Evolutionary conservation across 148 eudicot species (phyloP).

Genomic region (Cornus florida): DNA sequence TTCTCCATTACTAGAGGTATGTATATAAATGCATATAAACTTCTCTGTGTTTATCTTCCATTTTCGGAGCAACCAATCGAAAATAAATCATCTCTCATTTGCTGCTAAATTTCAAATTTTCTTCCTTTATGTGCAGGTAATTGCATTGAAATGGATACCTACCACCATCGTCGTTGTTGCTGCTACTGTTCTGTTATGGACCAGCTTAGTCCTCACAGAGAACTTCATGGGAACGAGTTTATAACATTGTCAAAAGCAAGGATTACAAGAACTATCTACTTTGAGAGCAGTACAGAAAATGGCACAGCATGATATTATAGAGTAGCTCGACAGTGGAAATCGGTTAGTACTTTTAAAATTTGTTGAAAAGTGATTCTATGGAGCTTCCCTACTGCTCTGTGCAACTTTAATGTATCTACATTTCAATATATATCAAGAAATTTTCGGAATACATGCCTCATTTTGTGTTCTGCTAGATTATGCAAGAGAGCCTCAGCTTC

Average conservation of each 20-base stretch:
- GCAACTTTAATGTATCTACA: not conserved
- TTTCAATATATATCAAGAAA: too few species aligned
- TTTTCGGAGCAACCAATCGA: not conserved
- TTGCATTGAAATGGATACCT: conserved; percentile 58
- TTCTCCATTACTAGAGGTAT: conserved; percentile 47
- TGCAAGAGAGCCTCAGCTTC: too few species aligned
- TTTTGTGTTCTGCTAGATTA: too few species aligned
- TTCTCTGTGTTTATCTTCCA: too few species aligned
- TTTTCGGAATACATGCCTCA: too few species aligned
- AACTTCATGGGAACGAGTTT: not conserved
- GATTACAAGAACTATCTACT: not conserved
- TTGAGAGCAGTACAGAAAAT: not conserved
- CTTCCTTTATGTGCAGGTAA: conserved; percentile 23
- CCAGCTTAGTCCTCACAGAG: conserved; percentile 21
- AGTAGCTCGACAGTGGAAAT: too few species aligned
- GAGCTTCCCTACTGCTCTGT: not conserved
- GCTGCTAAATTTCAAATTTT: not conserved
- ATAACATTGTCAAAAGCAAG: not conserved
- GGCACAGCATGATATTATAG: not conserved
- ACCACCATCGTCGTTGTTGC: conserved; percentile 31
- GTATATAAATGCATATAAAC: not conserved
- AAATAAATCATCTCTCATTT: not conserved
- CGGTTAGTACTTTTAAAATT: too few species aligned
- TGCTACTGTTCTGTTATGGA: conserved; percentile 33
- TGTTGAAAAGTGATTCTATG: not conserved